Base-by-base conservation (phyloP, 106 monocot species). In the Vanilla planifolia region DNA sequence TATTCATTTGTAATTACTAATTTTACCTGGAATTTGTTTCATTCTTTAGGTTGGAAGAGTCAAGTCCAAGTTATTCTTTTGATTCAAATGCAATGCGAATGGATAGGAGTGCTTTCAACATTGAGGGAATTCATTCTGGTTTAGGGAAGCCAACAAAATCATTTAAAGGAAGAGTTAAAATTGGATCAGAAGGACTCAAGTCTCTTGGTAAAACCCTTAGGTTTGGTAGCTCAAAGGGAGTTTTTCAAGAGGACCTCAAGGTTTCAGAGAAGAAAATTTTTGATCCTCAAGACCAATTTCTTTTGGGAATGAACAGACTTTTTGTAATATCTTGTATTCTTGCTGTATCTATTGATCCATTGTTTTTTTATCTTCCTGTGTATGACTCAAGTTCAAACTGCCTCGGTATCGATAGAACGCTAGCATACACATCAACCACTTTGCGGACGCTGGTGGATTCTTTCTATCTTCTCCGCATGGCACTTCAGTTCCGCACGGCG, bases 291-390 rank as follows among this genome's bases (percentile, higher is more conserved):
- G 83, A 87, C 24, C 74, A 71, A 58, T 69, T 86, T 55, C 79
- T 96, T 52, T 67, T 84, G 42, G 68, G n/a, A 40, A 78, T 84
- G 71, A 96, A 96, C 55, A 73, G 78, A 52, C 62, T 96, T 41
- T 79, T 90, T 46, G 65, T 87, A 28, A 58, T 84, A 56, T 90
- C 90, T n/a, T 90, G 81, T 59, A 69, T 90, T 57, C 73, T 96
- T 64, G 68, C 90, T 5, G 64, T 87, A 45, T 78, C 83, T 33
- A 76, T 90, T 51, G 95, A 96, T 81, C 95, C 95, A 46, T 60
- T 96, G 3, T 86, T 96, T 33, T 83, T 87, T 41, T 96, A 80
- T 64, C 79, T 96, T 66, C 95, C 95, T 6, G 56, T 90, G 1
- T 57, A 77, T 43, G 68, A 87, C 53, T 21, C 66, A 55, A 28